Evolutionary conservation across 2,329 filamentous ascomycete genomes (phyloP).

Genomic region (Aspergillus sp.): DNA sequence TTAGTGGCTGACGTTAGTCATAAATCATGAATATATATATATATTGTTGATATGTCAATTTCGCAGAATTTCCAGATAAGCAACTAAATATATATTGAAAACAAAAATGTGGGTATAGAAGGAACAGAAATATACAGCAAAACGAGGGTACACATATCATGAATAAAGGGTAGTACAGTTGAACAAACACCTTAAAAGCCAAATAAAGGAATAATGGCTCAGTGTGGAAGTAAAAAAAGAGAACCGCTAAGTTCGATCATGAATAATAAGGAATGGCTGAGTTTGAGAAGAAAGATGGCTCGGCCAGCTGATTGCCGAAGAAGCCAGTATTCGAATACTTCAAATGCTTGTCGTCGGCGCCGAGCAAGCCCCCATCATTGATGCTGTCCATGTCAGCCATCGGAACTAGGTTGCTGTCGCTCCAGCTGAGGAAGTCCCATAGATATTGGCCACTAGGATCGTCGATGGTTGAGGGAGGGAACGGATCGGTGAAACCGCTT

Average conservation of each 20-base stretch:
- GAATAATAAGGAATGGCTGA: constrained; percentile 26
- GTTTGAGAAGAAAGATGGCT: constrained; percentile 28
- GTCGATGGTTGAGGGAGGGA: constrained; percentile 26
- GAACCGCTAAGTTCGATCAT: background rate
- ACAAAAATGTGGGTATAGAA: background rate
- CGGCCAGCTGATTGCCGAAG: constrained; percentile 23
- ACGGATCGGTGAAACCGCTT: constrained; percentile 24
- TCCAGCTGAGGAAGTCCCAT: constrained; percentile 41
- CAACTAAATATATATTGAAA: background rate
- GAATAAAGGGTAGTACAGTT: background rate
- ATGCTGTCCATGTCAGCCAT: constrained; percentile 26
- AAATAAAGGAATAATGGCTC: background rate
- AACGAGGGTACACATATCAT: background rate
- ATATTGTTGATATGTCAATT: background rate
- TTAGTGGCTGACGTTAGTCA: background rate
- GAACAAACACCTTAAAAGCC: too few species aligned
- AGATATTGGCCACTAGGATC: constrained; percentile 33
- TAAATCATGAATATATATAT: constrained; percentile 8
- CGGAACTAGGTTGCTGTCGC: constrained; percentile 34
- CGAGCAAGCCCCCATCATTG: constrained; percentile 25
- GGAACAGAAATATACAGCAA: background rate
- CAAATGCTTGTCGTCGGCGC: constrained; percentile 26
- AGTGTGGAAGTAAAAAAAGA: background rate
- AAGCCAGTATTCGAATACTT: constrained; percentile 23
- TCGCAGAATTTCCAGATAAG: background rate